phyloP scores from a whole-genome alignment of 306 rosid species.

The Acacia confusa region DNA sequence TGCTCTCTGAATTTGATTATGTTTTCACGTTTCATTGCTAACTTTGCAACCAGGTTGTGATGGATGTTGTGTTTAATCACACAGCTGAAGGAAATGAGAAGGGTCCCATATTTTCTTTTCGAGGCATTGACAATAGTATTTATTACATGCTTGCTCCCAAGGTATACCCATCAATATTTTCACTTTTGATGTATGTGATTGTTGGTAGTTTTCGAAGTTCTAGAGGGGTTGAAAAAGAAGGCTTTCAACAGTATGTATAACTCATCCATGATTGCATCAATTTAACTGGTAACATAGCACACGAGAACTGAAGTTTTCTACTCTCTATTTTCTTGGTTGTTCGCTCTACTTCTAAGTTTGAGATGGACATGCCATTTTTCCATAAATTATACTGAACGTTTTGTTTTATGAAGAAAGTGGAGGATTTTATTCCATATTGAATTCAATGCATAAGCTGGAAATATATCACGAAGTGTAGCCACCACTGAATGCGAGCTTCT shows the following conservation, averaged over 20 bases:
- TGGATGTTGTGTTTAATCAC: conserved; percentile 99
- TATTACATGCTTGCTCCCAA: conserved; percentile 95
- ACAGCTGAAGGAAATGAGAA: conserved; percentile 99
- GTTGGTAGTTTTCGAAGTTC: conserved; percentile 22
- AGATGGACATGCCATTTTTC: conserved; percentile 16
- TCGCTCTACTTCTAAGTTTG: conserved; percentile 9
- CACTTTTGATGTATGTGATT: conserved; percentile 24
- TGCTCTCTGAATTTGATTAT: conserved; percentile 3
- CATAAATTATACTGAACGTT: not conserved
- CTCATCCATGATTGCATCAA: not conserved
- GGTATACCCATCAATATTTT: conserved; percentile 50
- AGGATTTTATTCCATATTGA: not conserved
- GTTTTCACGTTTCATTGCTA: conserved; percentile 28
- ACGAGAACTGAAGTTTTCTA: not conserved
- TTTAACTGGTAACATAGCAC: not conserved
- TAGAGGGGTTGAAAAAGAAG: not conserved
- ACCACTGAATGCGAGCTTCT: not conserved
- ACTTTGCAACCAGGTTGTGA: conserved; percentile 71
- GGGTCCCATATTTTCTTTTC: conserved; percentile 85
- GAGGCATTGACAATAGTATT: conserved; percentile 84
- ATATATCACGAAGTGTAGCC: not conserved
- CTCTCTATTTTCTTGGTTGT: not conserved
- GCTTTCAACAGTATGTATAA: not conserved
- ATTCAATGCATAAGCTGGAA: not conserved
- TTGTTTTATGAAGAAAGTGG: not conserved